These are phyloP conservation scores for Phytopythium delawarense DNA, from an alignment of 352 stramenopile species.

Conservation along the genomic window DNA sequence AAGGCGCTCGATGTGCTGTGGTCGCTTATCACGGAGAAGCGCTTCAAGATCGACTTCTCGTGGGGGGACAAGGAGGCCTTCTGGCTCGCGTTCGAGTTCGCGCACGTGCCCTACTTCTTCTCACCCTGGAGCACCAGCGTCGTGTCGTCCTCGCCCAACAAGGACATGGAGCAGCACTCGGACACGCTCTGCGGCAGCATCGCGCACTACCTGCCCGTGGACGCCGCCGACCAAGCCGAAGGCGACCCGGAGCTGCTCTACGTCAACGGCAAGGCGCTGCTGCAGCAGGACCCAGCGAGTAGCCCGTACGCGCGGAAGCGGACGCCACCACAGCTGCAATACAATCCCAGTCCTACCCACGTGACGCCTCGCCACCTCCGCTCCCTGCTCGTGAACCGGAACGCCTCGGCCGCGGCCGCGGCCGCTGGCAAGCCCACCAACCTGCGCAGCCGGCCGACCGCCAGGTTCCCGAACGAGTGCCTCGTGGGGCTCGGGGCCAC, in stretches of 20 bases:
- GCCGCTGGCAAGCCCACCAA: background rate
- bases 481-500: conserved; percentile 33
- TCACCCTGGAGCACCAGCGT: conserved; percentile 57
- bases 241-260: conserved; percentile 38
- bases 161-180: conserved; percentile 48
- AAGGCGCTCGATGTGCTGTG: conserved; percentile 57
- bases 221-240: background rate
- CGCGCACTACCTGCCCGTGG: conserved; percentile 46
- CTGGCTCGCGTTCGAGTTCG: conserved; percentile 69
- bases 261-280: conserved; percentile 49
- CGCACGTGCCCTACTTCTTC: conserved; percentile 49
- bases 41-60: conserved; percentile 62
- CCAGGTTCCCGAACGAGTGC: conserved; percentile 33
- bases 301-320: conserved; percentile 23
- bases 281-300: conserved; percentile 39
- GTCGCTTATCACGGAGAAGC: conserved; percentile 59
- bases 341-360: conserved; percentile 40
- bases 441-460: conserved; percentile 2
- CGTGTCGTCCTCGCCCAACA: conserved; percentile 38
- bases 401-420: background rate
- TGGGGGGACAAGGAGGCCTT: conserved; percentile 75
- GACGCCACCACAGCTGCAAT: conserved; percentile 24
- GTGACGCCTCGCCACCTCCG: conserved; percentile 40
- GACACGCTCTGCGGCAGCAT: conserved; percentile 66
- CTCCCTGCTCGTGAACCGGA: conserved; percentile 10